Evolutionary conservation across 331 rosid species (phyloP).

Genomic region (Rhamnella rubrinervis): DNA sequence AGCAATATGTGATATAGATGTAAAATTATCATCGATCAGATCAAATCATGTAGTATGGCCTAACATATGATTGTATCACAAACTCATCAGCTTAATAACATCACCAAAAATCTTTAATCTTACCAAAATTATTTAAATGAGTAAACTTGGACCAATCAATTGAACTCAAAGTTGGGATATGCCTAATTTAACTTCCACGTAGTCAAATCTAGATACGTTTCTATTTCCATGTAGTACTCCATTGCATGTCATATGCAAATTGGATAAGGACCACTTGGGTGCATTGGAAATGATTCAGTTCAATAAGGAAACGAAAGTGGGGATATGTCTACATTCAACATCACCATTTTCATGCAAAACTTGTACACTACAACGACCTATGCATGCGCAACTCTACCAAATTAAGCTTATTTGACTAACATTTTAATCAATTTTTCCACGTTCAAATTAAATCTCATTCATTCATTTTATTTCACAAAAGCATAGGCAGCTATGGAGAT

Average conservation of each 20-base stretch:
- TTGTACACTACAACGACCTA: too few species aligned
- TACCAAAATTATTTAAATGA: too few species aligned
- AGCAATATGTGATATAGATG: too few species aligned
- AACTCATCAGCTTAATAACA: too few species aligned
- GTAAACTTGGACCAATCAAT: background rate
- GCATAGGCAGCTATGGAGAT: background rate
- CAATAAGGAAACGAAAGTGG: background rate
- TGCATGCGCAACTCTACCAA: background rate
- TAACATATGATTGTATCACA: too few species aligned
- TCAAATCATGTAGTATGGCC: too few species aligned
- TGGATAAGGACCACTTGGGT: conserved; percentile 1
- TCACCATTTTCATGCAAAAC: background rate
- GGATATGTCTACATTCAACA: background rate
- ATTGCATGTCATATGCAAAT: background rate
- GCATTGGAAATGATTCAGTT: background rate
- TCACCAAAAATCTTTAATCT: too few species aligned
- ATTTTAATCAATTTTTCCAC: background rate
- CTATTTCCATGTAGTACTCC: background rate
- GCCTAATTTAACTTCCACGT: background rate
- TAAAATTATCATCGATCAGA: too few species aligned
- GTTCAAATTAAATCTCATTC: background rate
- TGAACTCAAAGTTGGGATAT: conserved; percentile 6
- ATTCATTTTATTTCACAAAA: too few species aligned
- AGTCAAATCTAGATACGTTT: background rate
- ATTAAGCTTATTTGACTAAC: background rate